Conservation (phyloP, 345 rosid genomes). For the Linum tenue region DNA sequence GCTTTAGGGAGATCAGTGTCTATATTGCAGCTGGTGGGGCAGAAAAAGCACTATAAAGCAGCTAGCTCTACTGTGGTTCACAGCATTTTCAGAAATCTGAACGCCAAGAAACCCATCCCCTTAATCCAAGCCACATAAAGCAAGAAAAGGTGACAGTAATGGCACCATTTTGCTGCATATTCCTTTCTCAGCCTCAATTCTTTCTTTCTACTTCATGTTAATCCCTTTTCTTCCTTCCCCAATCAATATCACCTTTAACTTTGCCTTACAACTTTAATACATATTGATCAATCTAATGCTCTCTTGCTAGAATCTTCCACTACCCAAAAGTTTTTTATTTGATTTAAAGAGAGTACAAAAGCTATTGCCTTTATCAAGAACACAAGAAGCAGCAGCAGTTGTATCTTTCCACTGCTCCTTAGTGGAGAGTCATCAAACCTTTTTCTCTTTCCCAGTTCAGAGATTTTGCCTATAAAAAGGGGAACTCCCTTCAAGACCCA, state of each 20-base stretch:
- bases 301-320: conserved; percentile 25
- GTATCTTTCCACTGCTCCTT: conserved; percentile 19
- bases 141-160: not conserved
- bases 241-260: conserved; percentile 31
- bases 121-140: not conserved
- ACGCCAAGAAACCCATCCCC: not conserved
- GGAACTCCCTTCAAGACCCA: conserved; percentile 10
- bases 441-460: conserved; percentile 1
- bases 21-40: not conserved
- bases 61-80: not conserved
- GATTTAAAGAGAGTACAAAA: conserved; percentile 14
- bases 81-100: not conserved
- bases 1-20: too few relatives aligned
- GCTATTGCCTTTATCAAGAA: conserved; percentile 20
- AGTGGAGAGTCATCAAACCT: conserved; percentile 26
- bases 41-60: not conserved
- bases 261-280: not conserved
- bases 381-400: conserved; percentile 4
- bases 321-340: not conserved
- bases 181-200: not conserved
- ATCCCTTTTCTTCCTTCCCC: conserved; percentile 2
- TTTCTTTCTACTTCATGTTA: not conserved
- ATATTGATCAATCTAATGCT: not conserved
- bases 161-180: not conserved
- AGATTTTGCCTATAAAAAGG: conserved; percentile 32